These are phyloP conservation scores for Pyronema domesticum DNA, from an alignment of 495 filamentous ascomycete genomes.

Conservation along the genomic window DNA sequence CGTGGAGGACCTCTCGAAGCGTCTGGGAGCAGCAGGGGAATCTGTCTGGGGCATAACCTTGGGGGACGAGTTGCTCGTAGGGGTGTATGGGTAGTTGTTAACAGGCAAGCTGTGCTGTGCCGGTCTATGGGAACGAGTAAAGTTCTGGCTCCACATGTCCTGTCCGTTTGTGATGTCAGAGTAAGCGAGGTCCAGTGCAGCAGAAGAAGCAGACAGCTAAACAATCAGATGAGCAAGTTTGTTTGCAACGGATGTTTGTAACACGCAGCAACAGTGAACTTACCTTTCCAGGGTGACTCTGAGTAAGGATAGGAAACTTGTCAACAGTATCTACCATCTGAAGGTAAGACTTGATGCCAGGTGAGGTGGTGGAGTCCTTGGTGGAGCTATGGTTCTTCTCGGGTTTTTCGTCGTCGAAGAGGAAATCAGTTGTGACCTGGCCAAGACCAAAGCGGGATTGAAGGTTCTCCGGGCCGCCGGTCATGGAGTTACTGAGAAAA, in stretches of 20 bases:
- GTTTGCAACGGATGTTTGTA: conserved; percentile 4
- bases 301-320: conserved; percentile 64
- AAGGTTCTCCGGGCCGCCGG: background rate
- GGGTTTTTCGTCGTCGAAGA: conserved; percentile 67
- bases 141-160: conserved; percentile 36
- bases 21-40: conserved; percentile 19
- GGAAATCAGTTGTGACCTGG: conserved; percentile 61
- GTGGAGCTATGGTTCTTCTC: conserved; percentile 32
- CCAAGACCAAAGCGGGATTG: conserved; percentile 36
- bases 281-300: conserved; percentile 51
- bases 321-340: conserved; percentile 60
- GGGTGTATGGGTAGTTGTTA: conserved; percentile 30
- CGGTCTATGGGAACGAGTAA: conserved; percentile 27
- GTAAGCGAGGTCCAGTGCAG: conserved; percentile 63
- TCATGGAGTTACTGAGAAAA: too few relatives aligned
- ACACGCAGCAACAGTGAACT: conserved; percentile 12
- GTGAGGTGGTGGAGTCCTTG: conserved; percentile 37
- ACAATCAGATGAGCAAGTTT: background rate
- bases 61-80: conserved; percentile 23
- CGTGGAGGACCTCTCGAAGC: conserved; percentile 18
- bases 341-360: conserved; percentile 49
- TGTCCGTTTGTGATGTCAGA: conserved; percentile 48
- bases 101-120: conserved; percentile 66
- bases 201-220: conserved; percentile 64
- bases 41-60: conserved; percentile 25